Evolutionary conservation across 345 rosid species (phyloP), one percentile per base, ranked within the genome.

Genomic region (Acer yangbiense): DNA sequence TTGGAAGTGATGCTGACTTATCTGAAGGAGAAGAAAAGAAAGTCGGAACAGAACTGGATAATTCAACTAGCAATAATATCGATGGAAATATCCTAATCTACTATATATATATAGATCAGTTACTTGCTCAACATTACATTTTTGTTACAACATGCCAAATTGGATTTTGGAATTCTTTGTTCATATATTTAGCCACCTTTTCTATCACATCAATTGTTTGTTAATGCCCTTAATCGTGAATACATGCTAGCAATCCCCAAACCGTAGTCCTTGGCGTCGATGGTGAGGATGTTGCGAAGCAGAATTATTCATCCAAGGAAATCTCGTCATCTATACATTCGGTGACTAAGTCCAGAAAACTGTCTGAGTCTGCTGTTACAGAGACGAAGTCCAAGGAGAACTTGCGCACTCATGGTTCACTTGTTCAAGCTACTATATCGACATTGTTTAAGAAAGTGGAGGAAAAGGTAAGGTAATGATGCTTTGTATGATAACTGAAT

Each of bases 351-450:
- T n/a, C 78, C n/a, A 78, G 80, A 75, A 77, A 80, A 79, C 58
- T 46, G 6, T 73, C 86, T 14, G 80, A 75, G 70, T 68, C 86
- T 39, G 68, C 71, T 78, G 80, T 58, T 74, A 57, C 88, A 0
- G 81, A 65, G 57, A 79, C 75, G 63, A 86, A 41, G 69, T 80
- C 84, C 20, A 79, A 82, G 78, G 86, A 86, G 77, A 78, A 77
- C 57, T 73, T 79, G 14, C 18, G 23, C 29, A 44, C 65, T 73
- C 87, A 73, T 48, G 78, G 86, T 82, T 85, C 91, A 70, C 91
- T 95, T 61, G 92, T 93, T 81, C 98, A 95, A 86, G 76, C 95
- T 25, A 89, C 94, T 3, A 86, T 95, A 78, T 82, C 96, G 64
- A 87, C 93, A 48, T 74, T 95, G 68, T 92, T 93, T 82, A 92